Percentiles rank a stretch among this genome's conserved stretches.
Evolutionary conservation across 108 stramenopile species (phyloP).

Genomic region (Nitzschia palea): DNA sequence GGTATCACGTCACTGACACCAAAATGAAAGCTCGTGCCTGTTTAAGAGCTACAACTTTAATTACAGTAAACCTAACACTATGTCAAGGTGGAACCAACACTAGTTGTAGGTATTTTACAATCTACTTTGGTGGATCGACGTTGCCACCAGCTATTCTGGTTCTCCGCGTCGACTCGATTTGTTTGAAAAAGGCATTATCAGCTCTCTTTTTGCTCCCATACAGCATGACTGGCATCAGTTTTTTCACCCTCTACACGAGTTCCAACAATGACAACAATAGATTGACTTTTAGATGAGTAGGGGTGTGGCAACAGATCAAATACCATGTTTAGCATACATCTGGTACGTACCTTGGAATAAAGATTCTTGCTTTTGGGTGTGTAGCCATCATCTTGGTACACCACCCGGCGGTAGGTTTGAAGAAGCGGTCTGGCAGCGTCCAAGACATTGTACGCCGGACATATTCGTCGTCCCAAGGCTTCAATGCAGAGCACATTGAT

Average conservation of each 20-base stretch:
- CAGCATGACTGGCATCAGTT: constrained; percentile 12
- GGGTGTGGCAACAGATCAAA: neutral
- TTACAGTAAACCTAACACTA: too few relatives aligned
- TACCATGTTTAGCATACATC: neutral
- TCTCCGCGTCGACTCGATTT: constrained; percentile 1
- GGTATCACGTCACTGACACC: too few relatives aligned
- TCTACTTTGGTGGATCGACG: neutral
- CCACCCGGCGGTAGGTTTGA: constrained; percentile 35
- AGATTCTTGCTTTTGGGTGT: constrained; percentile 6
- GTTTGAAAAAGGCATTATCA: constrained; percentile 18
- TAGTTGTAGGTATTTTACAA: too few relatives aligned
- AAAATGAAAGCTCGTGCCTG: too few relatives aligned
- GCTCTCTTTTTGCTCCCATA: neutral
- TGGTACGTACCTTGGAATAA: constrained; percentile 21
- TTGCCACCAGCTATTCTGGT: constrained; percentile 2
- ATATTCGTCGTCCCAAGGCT: constrained; percentile 56
- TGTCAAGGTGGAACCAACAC: too few relatives aligned
- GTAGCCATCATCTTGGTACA: constrained; percentile 27
- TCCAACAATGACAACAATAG: too few relatives aligned
- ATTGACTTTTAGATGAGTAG: neutral
- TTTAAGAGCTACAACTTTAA: too few relatives aligned
- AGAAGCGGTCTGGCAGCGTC: constrained; percentile 75
- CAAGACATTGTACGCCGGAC: constrained; percentile 79
- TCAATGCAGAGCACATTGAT: constrained; percentile 83
- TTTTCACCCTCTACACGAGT: constrained; percentile 6